Base-by-base conservation (phyloP, 176 grass and related monocot genomes). In the Tillandsia leiboldiana region DNA sequence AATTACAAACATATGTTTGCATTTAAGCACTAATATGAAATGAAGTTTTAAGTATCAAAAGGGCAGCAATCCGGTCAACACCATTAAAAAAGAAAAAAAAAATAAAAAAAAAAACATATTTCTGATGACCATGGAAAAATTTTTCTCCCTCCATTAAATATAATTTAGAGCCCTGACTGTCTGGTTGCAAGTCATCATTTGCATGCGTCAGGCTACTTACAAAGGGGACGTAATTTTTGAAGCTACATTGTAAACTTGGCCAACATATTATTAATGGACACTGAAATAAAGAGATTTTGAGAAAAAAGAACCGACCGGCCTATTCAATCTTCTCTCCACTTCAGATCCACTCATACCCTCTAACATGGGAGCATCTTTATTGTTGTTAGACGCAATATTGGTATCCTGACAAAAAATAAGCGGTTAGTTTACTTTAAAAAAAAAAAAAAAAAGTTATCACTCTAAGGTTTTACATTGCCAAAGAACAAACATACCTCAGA, bases 291-390 rank as follows among this genome's bases (percentile, higher is more conserved):
- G 14, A 3, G 12, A 17, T 17, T 59, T 15, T 42, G 4, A 42
- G 33, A 52, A 61, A 26, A 17, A 53, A 42, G 68, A 70, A 67
- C 28, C 63, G 47, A 88, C 89, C 67, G 26, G 77, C 67, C 84
- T 83, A 77, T 86, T 93, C 69, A 86, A 81, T 53, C 81, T 87
- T 70, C 68, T 83, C 64, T 86, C 87, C 48, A 87, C 83, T 83
- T 99, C 95, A 74, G 82, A 50, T 84, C 87, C 90, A 75, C 78
- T 82, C 78, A 90, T 93, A 33, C 84, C 90, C 72, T 99, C 95
- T 48, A 77, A 27, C 77, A 93, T 83, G 72, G 87, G 87, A 80
- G 77, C 74, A 74, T 67, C 53, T 80, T 87, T 88, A 77, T 77
- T 97, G 73, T 82, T 84, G 68, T 50, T 83, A 50, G 72, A 79